Evolutionary conservation across 1,139 yeast genomes (phyloP), one percentile per base, ranked within the genome.

Genomic region (Arxiozyma bovina): DNA sequence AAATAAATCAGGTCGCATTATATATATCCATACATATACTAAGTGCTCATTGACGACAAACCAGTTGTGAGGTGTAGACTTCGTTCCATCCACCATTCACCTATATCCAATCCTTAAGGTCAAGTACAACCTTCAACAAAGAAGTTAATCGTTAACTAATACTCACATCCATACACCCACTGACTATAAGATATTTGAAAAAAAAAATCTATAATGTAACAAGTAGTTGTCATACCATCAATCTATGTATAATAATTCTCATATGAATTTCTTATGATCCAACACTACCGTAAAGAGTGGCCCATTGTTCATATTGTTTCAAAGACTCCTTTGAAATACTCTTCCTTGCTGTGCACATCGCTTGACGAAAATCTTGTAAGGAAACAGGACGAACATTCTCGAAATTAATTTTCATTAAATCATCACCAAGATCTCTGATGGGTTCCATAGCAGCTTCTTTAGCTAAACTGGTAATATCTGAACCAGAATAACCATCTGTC

Each of bases 391-490:
- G 70, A 42, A 82, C 80, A 52, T 75, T 75, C 41, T 77, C 78
- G 7, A 80, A 76, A 17, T 82, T 79, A 1, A 82, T 79, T 66
- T 74, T 73, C 60, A 82, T 73, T 48, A 82, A 69, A 54, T 73
- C 72, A 54, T 81, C 87, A 0, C 87, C 87, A 46, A 82, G 66
- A 42, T 81, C 80, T 60, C 87, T 71, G 46, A 82, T 74, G 1
- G 87, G 87, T 15, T 83, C 85, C 87, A 82, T 82, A 1, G 87
- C 86, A n/a, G 85, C 81, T 61, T 82, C 86, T 63, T 82, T 82
- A n/a, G 86, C 85, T 54, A 82, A 67, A 3, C 84, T 80, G 1
- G 86, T 81, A 25, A 82, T 74, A 64, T 82, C 87, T 58, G 84
- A 79, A 21, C 85, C 85, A 50, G 85, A 80, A 61, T 80, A 82